Conservation (phyloP, 768 basidiomycete species). For the Lyophyllum atratum region DNA sequence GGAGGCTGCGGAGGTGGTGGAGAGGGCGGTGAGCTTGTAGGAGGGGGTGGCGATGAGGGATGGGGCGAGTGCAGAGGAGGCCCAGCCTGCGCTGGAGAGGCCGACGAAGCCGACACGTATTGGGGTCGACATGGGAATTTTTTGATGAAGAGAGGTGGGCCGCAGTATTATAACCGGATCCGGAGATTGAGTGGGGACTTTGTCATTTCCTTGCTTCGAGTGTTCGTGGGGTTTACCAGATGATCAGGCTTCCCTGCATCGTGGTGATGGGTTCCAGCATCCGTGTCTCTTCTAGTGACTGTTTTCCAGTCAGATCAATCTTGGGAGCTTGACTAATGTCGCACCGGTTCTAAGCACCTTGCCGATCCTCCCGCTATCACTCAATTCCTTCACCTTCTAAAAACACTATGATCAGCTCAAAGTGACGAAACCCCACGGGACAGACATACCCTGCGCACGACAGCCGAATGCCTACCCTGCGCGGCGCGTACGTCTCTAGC, state of each 20-base stretch:
- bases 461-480: constrained; percentile 30
- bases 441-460: constrained; percentile 29
- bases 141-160: too few species aligned
- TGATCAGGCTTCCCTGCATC: too few species aligned
- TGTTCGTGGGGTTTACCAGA: too few species aligned
- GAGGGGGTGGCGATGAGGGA: background rate
- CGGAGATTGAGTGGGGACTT: too few species aligned
- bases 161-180: too few species aligned
- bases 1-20: background rate
- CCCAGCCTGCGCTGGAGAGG: background rate
- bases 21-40: background rate
- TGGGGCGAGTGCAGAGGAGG: background rate
- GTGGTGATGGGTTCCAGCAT: too few species aligned
- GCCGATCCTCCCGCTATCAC: constrained; percentile 31
- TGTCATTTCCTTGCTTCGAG: too few species aligned
- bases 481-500: constrained; percentile 29
- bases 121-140: background rate
- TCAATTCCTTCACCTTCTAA: constrained; percentile 31
- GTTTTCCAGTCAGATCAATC: too few species aligned
- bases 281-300: too few species aligned
- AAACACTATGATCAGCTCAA: background rate
- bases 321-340: too few species aligned
- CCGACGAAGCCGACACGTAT: background rate
- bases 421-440: background rate
- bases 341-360: too few species aligned